Conservation (phyloP, 164 flowering plant genomes). For the Macadamia integrifolia region DNA sequence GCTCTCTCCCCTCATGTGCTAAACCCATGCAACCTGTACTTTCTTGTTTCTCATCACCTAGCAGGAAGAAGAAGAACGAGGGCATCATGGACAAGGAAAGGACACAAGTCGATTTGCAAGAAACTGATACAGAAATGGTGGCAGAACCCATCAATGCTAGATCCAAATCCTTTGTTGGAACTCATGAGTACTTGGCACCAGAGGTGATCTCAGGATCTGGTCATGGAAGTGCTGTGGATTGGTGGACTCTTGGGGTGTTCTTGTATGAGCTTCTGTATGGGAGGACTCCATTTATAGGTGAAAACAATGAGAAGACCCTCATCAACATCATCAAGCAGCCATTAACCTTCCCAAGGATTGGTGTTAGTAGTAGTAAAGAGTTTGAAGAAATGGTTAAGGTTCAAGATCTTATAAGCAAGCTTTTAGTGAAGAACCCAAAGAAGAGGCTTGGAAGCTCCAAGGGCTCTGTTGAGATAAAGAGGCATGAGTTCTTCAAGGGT, state of each 20-base stretch:
- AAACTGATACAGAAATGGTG: slow-evolving; percentile 43
- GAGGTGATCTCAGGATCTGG: slow-evolving; percentile 83
- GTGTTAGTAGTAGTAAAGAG: slow-evolving; percentile 34
- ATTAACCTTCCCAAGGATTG: slow-evolving; percentile 52
- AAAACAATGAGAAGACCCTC: slow-evolving; percentile 75
- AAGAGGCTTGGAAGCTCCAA: slow-evolving; percentile 71
- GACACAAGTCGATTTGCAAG: slow-evolving; percentile 10
- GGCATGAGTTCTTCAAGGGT: slow-evolving; percentile 80
- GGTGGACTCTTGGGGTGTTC: slow-evolving; percentile 94
- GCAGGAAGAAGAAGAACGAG: slow-evolving; percentile 10
- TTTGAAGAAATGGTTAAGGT: slow-evolving; percentile 57
- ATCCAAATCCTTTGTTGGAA: slow-evolving; percentile 87
- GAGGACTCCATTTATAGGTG: slow-evolving; percentile 82
- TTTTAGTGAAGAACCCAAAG: slow-evolving; percentile 73
- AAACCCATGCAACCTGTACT: slow-evolving; percentile 68
- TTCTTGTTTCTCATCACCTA: slow-evolving; percentile 52
- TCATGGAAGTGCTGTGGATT: slow-evolving; percentile 84
- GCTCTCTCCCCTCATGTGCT: slow-evolving; percentile 40
- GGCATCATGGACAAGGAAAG: slow-evolving; percentile 12
- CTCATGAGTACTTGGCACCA: slow-evolving; percentile 91
- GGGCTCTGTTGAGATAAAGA: slow-evolving; percentile 78
- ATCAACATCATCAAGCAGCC: slow-evolving; percentile 68
- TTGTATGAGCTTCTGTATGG: slow-evolving; percentile 76
- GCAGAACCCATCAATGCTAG: slow-evolving; percentile 68
- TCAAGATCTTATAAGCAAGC: slow-evolving; percentile 61